Evolutionary conservation across 2,329 filamentous ascomycete species (phyloP), one percentile per base, ranked within the genome.

Genomic region (Diaporthe ampelina): DNA sequence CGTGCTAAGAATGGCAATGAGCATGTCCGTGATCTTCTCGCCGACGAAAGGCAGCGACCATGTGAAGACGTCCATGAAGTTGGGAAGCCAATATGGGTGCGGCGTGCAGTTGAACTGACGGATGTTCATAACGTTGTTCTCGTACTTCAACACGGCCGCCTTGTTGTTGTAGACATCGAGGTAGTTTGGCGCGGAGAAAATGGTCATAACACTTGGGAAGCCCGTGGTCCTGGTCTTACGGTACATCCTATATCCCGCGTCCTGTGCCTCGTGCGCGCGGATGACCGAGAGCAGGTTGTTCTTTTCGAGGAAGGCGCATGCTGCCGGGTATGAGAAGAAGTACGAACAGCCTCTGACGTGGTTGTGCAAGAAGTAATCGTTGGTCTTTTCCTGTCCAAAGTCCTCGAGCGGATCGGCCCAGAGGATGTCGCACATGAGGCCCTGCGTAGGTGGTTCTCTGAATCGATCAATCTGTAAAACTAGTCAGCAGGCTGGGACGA

Each of bases 71-170:
- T 99, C 97, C 97, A 99, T 99, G 83, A 99, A 99, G 87, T 99
- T 99, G 72, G 97, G 97, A 65, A 99, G 91, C 97, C 97, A 99
- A 88, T 99, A 99, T 9, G 97, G 97, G 84, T 99, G 97, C 45
- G 97, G 97, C 29, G 97, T 98, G 90, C 96, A 99, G 89, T 99
- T 99, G 88, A 99, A 99, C 85, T 99, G 97, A 75, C 97, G 92
- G 82, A 99, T 99, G 88, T 99, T 99, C 97, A 99, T 99, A 76
- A 99, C 97, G 81, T 99, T 99, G 86, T 99, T 99, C 87, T 99
- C 97, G 83, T 99, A 99, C 87, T 99, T 99, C 80, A 99, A 88
- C 54, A 99, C 97, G 0, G 97, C 97, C 2, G 97, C 97, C 88
- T 99, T 99, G 90, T 99, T 99, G 91, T 99, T 99, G 87, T 99